A percentile compares a stretch with the other conserved stretches of the same genome.
phyloP scores from a whole-genome alignment of 225 moss, liverwort and hornwort species.

The Thuidium tamariscinum region DNA sequence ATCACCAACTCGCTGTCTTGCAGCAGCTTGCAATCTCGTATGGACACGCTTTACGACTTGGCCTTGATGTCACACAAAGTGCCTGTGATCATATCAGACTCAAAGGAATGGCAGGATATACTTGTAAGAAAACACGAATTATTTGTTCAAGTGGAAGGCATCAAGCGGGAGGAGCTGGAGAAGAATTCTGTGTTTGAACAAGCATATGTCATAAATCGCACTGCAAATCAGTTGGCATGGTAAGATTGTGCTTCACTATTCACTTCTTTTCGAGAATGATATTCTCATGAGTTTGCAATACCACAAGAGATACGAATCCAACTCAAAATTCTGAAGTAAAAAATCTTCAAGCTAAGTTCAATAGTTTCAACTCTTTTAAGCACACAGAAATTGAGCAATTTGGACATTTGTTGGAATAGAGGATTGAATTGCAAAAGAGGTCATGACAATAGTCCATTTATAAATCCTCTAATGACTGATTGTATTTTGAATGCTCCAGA shows the following conservation, averaged over 20 bases:
- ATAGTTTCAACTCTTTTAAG: background rate
- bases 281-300: background rate
- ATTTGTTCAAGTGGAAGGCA: conserved; percentile 16
- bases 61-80: conserved; percentile 24
- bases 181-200: background rate
- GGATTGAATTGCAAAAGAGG: background rate
- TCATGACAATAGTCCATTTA: background rate
- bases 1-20: background rate
- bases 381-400: background rate
- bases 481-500: background rate
- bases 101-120: conserved; percentile 24
- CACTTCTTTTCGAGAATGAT: background rate
- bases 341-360: background rate
- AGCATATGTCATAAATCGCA: conserved; percentile 23
- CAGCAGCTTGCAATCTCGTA: conserved; percentile 7
- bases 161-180: conserved; percentile 5
- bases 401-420: background rate
- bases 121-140: background rate
- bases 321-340: background rate
- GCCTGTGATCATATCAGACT: conserved; percentile 24
- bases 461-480: background rate
- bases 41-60: conserved; percentile 31
- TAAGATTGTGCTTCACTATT: background rate
- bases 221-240: conserved; percentile 34
- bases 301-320: background rate